Percentiles rank a stretch among this genome's conserved stretches.
Evolutionary conservation across 768 basidiomycete genomes (phyloP).

Genomic region (Boletus vinaceobasis): DNA sequence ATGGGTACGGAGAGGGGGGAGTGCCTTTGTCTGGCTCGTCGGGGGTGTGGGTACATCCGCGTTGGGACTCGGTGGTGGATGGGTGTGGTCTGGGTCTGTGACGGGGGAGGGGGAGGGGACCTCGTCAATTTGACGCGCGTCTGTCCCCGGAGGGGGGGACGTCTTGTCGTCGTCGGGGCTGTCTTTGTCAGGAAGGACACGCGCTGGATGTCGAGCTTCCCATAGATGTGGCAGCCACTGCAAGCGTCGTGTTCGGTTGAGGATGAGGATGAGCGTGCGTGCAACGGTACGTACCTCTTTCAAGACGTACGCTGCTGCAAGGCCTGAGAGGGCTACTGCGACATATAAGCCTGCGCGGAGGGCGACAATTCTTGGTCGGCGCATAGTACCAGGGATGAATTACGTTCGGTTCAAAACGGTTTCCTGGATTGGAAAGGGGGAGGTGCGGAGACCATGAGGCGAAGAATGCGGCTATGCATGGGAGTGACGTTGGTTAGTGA

Average conservation of each 20-base stretch:
- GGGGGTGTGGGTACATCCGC: neutral
- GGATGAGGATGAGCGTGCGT: neutral
- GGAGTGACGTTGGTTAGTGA: neutral
- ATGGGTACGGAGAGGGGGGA: slow-evolving; percentile 5
- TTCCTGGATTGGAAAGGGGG: neutral
- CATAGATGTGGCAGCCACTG: slow-evolving; percentile 12
- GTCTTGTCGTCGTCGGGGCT: neutral
- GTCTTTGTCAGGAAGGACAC: neutral
- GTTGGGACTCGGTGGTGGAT: neutral
- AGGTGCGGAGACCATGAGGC: neutral
- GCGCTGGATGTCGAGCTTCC: neutral
- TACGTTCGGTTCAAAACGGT: neutral
- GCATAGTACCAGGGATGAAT: neutral
- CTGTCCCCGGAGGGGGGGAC: neutral
- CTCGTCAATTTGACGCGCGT: neutral
- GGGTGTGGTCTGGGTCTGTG: neutral
- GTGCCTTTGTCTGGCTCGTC: neutral
- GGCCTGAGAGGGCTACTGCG: slow-evolving; percentile 13
- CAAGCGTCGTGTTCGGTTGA: neutral
- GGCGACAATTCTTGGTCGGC: slow-evolving; percentile 5
- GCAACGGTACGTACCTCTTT: slow-evolving; percentile 8
- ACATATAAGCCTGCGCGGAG: slow-evolving; percentile 9
- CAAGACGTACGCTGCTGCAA: slow-evolving; percentile 20
- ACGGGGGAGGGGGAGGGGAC: neutral
- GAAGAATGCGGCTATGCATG: neutral